Base-by-base conservation (phyloP, 192 early-diverging fungal genomes). In the Rhizophlyctis rosea region DNA sequence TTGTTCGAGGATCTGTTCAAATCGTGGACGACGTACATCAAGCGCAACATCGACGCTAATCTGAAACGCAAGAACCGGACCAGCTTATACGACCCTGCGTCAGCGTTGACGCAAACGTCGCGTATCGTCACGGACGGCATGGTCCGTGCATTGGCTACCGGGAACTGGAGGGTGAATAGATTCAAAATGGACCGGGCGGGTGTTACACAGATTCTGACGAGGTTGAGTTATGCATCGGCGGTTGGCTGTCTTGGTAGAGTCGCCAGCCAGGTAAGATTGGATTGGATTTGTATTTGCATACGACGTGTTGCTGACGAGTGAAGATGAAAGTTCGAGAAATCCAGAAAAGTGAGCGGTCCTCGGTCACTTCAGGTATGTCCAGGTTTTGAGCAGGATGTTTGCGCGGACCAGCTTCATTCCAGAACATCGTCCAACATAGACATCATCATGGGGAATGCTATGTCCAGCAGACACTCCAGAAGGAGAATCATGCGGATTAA, bases 291-390 rank as follows among this genome's bases (percentile, higher is more conserved):
- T n/a, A n/a, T n/a, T n/a, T n/a, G n/a, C n/a, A n/a, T n/a, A n/a
- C n/a, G n/a, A n/a, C n/a, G n/a, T n/a, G n/a, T n/a, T n/a, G n/a
- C n/a, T n/a, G n/a, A n/a, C n/a, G n/a, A n/a, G n/a, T n/a, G n/a
- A n/a, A n/a, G n/a, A n/a, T n/a, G n/a, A n/a, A 93, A 98, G 74
- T 95, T 96, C 73, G 93, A 98, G 75, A 98, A 98, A 74, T 93
- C 94, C 1, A 79, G 94, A 67, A 97, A 97, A 72, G 91, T 95
- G 2, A 90, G 88, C 1, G 94, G 94, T 52, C 94, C 94, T 16
- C 85, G 94, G 72, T 82, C 91, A 18, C 72, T 96, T 47, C 93
- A 95, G 70, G 78, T 81, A 48, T 29, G 61, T 32, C 47, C 3
- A 36, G n/a, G 23, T 65, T 53, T n/a, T n/a, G n/a, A n/a, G n/a